Evolutionary conservation across 2,329 filamentous ascomycete genomes (phyloP).

Genomic region (Acrodontium crateriforme): DNA sequence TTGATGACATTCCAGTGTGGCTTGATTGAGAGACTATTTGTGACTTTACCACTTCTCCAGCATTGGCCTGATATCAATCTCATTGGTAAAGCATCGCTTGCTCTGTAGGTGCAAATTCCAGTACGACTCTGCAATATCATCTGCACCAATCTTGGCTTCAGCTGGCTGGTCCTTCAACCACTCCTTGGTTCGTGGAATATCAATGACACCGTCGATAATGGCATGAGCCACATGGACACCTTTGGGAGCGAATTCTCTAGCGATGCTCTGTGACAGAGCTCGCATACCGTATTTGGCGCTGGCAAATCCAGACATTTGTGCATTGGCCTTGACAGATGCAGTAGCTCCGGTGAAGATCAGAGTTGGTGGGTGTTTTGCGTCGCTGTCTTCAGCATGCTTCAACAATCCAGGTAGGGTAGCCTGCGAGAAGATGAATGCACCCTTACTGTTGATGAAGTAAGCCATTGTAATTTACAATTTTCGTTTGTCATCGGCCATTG

Average conservation of each 20-base stretch:
- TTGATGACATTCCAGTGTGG: conserved; percentile 29
- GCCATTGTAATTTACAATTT: background rate
- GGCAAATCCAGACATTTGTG: conserved; percentile 57
- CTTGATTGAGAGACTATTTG: too few species aligned
- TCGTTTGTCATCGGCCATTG: background rate
- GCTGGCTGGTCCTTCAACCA: conserved; percentile 41
- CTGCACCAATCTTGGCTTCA: conserved; percentile 58
- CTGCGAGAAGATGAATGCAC: conserved; percentile 66
- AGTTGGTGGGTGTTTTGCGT: conserved; percentile 52
- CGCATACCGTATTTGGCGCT: conserved; percentile 68
- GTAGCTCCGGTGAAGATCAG: conserved; percentile 82
- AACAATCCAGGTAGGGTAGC: conserved; percentile 56
- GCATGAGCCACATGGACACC: conserved; percentile 75
- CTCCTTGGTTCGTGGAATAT: conserved; percentile 57
- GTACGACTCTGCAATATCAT: conserved; percentile 79
- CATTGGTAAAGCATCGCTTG: conserved; percentile 64
- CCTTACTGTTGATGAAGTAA: conserved; percentile 37
- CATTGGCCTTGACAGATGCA: conserved; percentile 59
- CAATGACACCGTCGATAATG: conserved; percentile 66
- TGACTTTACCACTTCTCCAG: conserved; percentile 77
- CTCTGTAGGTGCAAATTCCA: conserved; percentile 76
- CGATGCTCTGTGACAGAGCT: conserved; percentile 59
- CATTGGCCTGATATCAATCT: conserved; percentile 67
- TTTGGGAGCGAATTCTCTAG: conserved; percentile 70
- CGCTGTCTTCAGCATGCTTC: conserved; percentile 36